phyloP scores from a whole-genome alignment of 352 stramenopile species.

The Phytophthora hybrid region DNA sequence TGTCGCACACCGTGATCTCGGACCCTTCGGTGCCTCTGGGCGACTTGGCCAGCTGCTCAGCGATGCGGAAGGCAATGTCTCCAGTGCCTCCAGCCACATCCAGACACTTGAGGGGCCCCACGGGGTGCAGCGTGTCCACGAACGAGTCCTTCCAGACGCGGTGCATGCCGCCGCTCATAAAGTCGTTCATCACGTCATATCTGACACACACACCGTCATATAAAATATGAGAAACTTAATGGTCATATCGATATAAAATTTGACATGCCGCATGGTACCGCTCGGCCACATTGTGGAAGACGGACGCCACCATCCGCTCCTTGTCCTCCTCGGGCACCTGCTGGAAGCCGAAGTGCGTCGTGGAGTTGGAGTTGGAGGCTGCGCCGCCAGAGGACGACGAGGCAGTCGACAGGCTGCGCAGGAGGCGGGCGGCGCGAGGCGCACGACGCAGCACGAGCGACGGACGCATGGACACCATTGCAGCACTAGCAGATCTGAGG shows the following conservation, averaged over 20 bases:
- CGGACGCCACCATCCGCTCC: slow-evolving; percentile 94
- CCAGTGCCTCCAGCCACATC: slow-evolving; percentile 99
- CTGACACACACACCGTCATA: slow-evolving; percentile 6
- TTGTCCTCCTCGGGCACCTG: slow-evolving; percentile 93
- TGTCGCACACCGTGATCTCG: slow-evolving; percentile 98
- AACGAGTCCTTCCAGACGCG: slow-evolving; percentile 98
- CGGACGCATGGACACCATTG: background rate
- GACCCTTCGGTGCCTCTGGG: slow-evolving; percentile 46
- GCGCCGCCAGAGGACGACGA: background rate
- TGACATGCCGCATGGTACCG: slow-evolving; percentile 62
- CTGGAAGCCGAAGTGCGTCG: slow-evolving; percentile 91
- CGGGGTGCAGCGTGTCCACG: slow-evolving; percentile 85
- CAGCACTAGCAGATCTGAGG: background rate
- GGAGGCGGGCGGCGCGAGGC: slow-evolving; percentile 16
- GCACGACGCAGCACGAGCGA: slow-evolving; percentile 29
- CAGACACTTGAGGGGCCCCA: slow-evolving; percentile 83
- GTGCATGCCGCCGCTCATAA: slow-evolving; percentile 97
- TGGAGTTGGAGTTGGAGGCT: slow-evolving; percentile 35
- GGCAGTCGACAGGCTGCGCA: slow-evolving; percentile 26
- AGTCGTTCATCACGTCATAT: slow-evolving; percentile 99
- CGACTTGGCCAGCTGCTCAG: slow-evolving; percentile 69
- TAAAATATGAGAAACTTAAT: background rate
- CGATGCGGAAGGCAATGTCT: slow-evolving; percentile 98
- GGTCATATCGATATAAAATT: background rate
- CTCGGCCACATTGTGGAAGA: slow-evolving; percentile 98